A percentile compares a stretch with the other conserved stretches of the same genome.
Conservation (phyloP, 2,329 filamentous ascomycete species). For the Ascochyta viciae-villosae region DNA sequence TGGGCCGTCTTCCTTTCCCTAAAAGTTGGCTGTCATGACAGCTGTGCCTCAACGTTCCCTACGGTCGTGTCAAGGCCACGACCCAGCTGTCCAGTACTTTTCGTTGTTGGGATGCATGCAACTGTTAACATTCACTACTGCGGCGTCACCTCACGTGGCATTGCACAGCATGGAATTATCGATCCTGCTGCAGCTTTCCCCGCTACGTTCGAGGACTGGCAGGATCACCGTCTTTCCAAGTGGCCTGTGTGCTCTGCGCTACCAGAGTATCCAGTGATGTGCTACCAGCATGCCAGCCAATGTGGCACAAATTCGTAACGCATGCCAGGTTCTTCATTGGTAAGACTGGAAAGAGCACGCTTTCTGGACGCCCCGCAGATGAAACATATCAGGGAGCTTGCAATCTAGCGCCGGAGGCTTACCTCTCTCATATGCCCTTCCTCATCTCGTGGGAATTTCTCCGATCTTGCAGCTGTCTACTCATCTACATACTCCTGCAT, state of each 20-base stretch:
- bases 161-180: neutral
- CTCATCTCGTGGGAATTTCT: conserved; percentile 5
- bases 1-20: neutral
- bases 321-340: conserved; percentile 9
- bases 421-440: neutral
- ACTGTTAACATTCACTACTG: conserved; percentile 7
- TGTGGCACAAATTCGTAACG: conserved; percentile 15
- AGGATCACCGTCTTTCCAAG: neutral
- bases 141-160: conserved; percentile 11
- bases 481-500: conserved; percentile 19
- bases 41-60: neutral
- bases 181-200: conserved; percentile 4
- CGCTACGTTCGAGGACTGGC: neutral
- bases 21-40: neutral
- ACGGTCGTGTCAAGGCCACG: neutral
- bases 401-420: conserved; percentile 16
- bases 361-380: conserved; percentile 11
- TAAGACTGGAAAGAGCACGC: neutral
- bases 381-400: conserved; percentile 11
- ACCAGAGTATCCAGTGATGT: conserved; percentile 6
- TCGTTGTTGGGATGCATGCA: neutral
- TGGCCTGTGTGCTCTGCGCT: conserved; percentile 8
- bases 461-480: conserved; percentile 1
- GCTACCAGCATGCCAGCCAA: conserved; percentile 16
- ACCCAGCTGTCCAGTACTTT: too few species aligned